Evolutionary conservation across 2,329 filamentous ascomycete species (phyloP).

Genomic region (Scytalidium lignicola): DNA sequence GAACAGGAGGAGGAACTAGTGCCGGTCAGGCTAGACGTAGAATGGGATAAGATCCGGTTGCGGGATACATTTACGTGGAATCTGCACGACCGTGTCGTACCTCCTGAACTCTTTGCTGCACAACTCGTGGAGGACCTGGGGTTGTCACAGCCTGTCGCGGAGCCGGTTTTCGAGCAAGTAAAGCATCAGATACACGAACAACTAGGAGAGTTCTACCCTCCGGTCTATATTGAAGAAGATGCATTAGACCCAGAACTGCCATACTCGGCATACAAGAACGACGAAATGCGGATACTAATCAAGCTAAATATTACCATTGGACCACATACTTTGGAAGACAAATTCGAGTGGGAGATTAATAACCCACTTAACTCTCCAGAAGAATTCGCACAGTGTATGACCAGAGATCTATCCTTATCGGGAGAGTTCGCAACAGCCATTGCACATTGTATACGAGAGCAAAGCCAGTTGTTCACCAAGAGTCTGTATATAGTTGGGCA

Average conservation of each 20-base stretch:
- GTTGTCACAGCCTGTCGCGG: slow-evolving; percentile 63
- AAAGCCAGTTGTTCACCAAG: slow-evolving; percentile 88
- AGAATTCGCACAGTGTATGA: slow-evolving; percentile 87
- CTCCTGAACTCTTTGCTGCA: slow-evolving; percentile 76
- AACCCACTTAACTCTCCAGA: slow-evolving; percentile 91
- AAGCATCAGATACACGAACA: slow-evolving; percentile 77
- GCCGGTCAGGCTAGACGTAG: slow-evolving; percentile 85
- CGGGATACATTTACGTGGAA: slow-evolving; percentile 99
- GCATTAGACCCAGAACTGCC: slow-evolving; percentile 84
- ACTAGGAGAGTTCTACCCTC: slow-evolving; percentile 87
- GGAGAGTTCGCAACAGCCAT: slow-evolving; percentile 98
- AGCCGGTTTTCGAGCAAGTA: slow-evolving; percentile 58
- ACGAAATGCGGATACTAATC: slow-evolving; percentile 94
- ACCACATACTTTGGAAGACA: slow-evolving; percentile 86
- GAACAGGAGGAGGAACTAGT: slow-evolving; percentile 90
- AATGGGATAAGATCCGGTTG: slow-evolving; percentile 91
- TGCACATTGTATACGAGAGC: slow-evolving; percentile 94
- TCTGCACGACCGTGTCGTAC: slow-evolving; percentile 80
- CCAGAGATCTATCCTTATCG: slow-evolving; percentile 80
- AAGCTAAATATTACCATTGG: slow-evolving; percentile 98
- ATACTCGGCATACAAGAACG: slow-evolving; percentile 94
- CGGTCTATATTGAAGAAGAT: slow-evolving; percentile 85
- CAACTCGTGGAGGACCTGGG: slow-evolving; percentile 91
- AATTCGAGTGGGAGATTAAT: slow-evolving; percentile 99
- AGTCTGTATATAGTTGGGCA: slow-evolving; percentile 91